Base-by-base conservation (phyloP, 768 basidiomycete genomes). In the Trametes cinnabarina region DNA sequence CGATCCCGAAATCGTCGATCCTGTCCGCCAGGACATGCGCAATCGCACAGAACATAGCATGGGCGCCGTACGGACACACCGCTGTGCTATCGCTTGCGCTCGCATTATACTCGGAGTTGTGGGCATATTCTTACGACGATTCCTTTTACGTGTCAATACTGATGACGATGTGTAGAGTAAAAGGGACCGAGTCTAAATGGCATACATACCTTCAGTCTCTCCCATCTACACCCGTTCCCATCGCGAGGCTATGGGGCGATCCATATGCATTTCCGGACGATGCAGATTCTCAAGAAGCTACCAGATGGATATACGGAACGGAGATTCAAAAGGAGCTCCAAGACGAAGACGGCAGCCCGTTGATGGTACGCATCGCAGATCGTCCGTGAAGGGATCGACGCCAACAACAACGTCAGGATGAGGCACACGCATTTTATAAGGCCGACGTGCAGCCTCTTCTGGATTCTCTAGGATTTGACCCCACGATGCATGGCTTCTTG, bases 91-190 rank as follows among this genome's bases (percentile, higher is more conserved):
- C 81, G 34, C 77, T 90, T 5, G 73, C 88, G 11, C 70, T 87
- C 25, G 88, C 84, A 12, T 72, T 91, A 20, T 85, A 85, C 57
- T 74, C 73, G 28, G 88, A 91, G 71, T 70, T 85, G 88, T 88
- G 67, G 73, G 81, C 73, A 54, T 63, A 56, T 50, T 54, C 43
- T 41, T 54, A 55, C 19, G 7, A 12, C 28, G 25, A 7, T 39
- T 14, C 12, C 7, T 39, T 11, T 52, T 10, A 11, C 3, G 11
- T 41, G 42, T 43, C 32, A 48, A 60, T 22, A 35, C 51, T 28
- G 40, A 26, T 32, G 60, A 57, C 26, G 34, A n/a, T 20, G 19
- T 22, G 39, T 32, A 30, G 50, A 89, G 87, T 84, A 47, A 73
- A 68, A 52, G 82, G 80, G 34, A 42, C 67, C 44, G 51, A 54